Evolutionary conservation across 2,329 filamentous ascomycete species (phyloP).

Genomic region (Alternaria alternata): DNA sequence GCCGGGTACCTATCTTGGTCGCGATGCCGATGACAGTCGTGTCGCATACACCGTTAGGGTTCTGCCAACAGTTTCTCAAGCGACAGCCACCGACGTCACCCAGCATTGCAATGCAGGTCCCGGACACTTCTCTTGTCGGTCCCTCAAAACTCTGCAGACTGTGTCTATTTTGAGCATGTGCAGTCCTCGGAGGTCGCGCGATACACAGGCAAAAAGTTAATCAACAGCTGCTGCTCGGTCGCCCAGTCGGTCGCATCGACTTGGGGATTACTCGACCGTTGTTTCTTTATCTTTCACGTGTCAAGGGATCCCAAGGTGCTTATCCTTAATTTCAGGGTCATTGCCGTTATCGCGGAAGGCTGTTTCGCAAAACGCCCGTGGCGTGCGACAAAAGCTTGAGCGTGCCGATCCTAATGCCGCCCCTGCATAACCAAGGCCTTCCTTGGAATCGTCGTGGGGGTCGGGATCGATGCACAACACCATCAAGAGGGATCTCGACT

Average conservation of each 20-base stretch:
- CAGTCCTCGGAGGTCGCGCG: neutral
- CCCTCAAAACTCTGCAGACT: slow-evolving; percentile 3
- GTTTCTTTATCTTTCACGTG: neutral
- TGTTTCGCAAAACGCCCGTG: slow-evolving; percentile 16
- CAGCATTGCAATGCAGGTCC: slow-evolving; percentile 18
- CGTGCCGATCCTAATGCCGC: slow-evolving; percentile 23
- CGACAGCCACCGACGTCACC: slow-evolving; percentile 18
- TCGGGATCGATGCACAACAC: slow-evolving; percentile 9
- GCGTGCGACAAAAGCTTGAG: slow-evolving; percentile 17
- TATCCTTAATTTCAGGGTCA: slow-evolving; percentile 17
- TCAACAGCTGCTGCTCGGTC: neutral
- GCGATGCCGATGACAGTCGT: slow-evolving; percentile 2
- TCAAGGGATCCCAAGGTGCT: neutral
- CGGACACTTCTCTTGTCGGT: neutral
- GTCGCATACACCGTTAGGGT: slow-evolving; percentile 6
- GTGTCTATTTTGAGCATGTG: slow-evolving; percentile 3
- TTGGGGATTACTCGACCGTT: neutral
- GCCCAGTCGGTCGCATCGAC: neutral
- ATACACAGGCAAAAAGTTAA: neutral
- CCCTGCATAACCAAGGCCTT: slow-evolving; percentile 20
- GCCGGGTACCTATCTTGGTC: slow-evolving; percentile 3
- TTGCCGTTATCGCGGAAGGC: slow-evolving; percentile 18
- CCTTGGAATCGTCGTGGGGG: slow-evolving; percentile 21
- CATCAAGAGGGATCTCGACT: slow-evolving; percentile 9
- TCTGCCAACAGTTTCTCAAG: slow-evolving; percentile 1